Conservation (phyloP, 129 eudicot genomes). For the Daucus carota region DH1_v3.0 NC_030382.2:42881001-42881500, state of each 20-base stretch:
- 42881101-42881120: not conserved
- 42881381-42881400: not conserved
- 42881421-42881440: not conserved
- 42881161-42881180: constrained; percentile 6
- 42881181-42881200: not conserved
- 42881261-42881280: not conserved
- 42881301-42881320: not conserved
- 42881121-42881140: not conserved
- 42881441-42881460: too few relatives aligned
- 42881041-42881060: not conserved
- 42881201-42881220: constrained; percentile 3
- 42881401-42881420: not conserved
- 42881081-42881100: not conserved
- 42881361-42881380: not conserved
- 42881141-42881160: not conserved
- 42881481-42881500: too few relatives aligned
- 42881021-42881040: not conserved
- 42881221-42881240: not conserved
- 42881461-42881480: too few relatives aligned
- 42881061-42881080: not conserved
- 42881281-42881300: not conserved
- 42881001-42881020: not conserved
- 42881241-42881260: not conserved
- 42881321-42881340: constrained; percentile 1
- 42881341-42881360: not conserved